phyloP scores from a whole-genome alignment of 257 asterid genomes.

The Dorcoceras hygrometricum region DNA sequence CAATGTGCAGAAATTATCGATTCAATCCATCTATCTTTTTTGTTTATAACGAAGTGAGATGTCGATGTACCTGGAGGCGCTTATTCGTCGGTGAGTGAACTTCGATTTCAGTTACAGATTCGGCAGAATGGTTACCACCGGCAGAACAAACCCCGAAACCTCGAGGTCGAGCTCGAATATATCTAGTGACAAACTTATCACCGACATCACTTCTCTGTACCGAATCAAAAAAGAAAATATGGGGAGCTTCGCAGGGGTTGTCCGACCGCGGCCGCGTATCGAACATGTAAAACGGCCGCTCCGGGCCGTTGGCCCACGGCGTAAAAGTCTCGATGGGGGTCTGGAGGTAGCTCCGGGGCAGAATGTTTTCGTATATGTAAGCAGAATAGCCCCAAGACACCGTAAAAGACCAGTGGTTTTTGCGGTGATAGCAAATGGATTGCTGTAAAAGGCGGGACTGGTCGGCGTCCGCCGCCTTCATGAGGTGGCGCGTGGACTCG shows the following conservation, averaged over 20 bases:
- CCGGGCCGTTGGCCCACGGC: slow-evolving; percentile 32
- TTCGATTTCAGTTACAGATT: slow-evolving; percentile 25
- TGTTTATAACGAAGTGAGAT: background rate
- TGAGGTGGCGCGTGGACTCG: slow-evolving; percentile 53
- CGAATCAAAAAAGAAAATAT: slow-evolving; percentile 39
- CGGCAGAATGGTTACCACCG: slow-evolving; percentile 47
- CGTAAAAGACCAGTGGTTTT: slow-evolving; percentile 46
- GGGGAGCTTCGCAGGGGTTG: slow-evolving; percentile 52
- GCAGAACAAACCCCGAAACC: slow-evolving; percentile 29
- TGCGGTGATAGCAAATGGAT: slow-evolving; percentile 46
- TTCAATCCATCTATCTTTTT: too few relatives aligned
- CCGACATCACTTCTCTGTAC: slow-evolving; percentile 12
- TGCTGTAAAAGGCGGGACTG: slow-evolving; percentile 56
- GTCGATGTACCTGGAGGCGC: slow-evolving; percentile 33
- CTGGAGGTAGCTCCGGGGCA: slow-evolving; percentile 47
- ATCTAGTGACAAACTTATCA: slow-evolving; percentile 25
- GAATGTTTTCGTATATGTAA: slow-evolving; percentile 45
- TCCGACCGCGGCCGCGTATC: slow-evolving; percentile 35
- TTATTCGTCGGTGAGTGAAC: slow-evolving; percentile 29
- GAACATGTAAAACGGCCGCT: slow-evolving; percentile 48
- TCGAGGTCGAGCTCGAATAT: slow-evolving; percentile 31
- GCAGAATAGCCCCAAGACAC: slow-evolving; percentile 53
- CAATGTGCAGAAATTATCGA: too few relatives aligned
- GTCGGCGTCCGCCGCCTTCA: slow-evolving; percentile 50
- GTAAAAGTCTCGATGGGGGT: slow-evolving; percentile 45